Evolutionary conservation across 441 rosid species (phyloP), one percentile per base, ranked within the genome.

Genomic region (Aquilaria agallochum): DNA sequence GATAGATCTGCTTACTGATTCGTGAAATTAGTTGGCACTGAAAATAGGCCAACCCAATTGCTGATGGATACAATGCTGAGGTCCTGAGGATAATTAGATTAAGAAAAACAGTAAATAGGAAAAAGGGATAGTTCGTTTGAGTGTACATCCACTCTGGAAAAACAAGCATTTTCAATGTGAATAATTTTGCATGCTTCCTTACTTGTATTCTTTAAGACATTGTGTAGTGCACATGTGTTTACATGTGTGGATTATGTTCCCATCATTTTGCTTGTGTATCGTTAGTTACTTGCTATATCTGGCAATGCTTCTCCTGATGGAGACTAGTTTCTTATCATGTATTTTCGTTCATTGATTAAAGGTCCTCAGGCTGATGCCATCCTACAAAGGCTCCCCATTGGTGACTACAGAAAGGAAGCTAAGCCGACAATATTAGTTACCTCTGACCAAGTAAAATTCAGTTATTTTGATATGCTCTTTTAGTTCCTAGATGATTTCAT

Each of bases 361-460:
- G 42, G 68, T 74, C 82, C 68, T 76, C 97, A 91, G 97, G 95
- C 90, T 70, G 89, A 83, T 70, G 88, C 95, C 78, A 87, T 85
- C 74, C 64, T 73, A 75, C 83, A 78, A 69, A 76, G 74, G 80
- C 83, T 84, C 36, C 77, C 83, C 33, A 54, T 53, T 65, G 75
- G 70, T 76, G 87, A 78, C 71, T 70, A 58, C 65, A n/a, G 60
- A 66, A 58, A 72, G 83, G 83, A 86, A 69, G 86, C 80, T 71
- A 78, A 74, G 65, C 81, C 87, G 63, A 75, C 89, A 68, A 48
- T 94, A 66, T 73, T 91, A 65, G 66, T 87, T 70, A 89, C 96
- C 60, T 77, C 81, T 64, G 97, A 94, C 78, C 97, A 91, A 86
- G 95, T 86, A 89, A 75, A 69, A 64, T 63, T 76, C 83, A 53